A percentile compares a stretch with the other conserved stretches of the same genome.
phyloP scores from a whole-genome alignment of 768 basidiomycete genomes.

The Suillus plorans region DNA sequence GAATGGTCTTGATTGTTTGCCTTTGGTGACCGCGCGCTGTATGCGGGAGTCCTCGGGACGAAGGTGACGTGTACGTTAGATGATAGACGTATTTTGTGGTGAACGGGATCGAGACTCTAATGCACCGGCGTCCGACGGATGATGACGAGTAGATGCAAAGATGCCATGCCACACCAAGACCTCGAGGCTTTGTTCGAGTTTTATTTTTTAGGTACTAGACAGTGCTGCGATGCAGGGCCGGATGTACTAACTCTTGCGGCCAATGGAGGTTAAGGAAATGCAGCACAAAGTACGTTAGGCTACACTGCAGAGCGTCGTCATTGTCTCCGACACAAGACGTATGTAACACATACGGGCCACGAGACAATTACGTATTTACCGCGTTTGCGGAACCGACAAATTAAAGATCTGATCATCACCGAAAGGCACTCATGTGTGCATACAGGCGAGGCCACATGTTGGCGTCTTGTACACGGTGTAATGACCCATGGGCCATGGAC shows the following conservation, averaged over 20 bases:
- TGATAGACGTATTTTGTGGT: constrained; percentile 5
- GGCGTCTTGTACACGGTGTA: not conserved
- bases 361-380: constrained; percentile 16
- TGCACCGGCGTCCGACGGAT: constrained; percentile 27
- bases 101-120: constrained; percentile 20
- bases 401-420: constrained; percentile 10
- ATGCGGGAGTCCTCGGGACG: constrained; percentile 1
- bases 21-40: not conserved
- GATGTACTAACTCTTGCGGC: constrained; percentile 15
- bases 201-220: constrained; percentile 30
- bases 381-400: constrained; percentile 24
- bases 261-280: constrained; percentile 15
- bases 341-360: not conserved
- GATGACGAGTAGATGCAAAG: constrained; percentile 34
- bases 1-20: not conserved
- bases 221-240: constrained; percentile 34
- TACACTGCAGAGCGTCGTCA: not conserved
- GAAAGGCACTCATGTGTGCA: not conserved
- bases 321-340: constrained; percentile 1
- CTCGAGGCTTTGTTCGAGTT: constrained; percentile 28
- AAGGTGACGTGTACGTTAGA: not conserved
- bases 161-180: constrained; percentile 28
- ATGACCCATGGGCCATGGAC: not conserved
- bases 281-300: constrained; percentile 9
- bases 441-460: constrained; percentile 5